Conservation (phyloP, 108 stramenopile genomes). For the Skeletonema grethae region DNA sequence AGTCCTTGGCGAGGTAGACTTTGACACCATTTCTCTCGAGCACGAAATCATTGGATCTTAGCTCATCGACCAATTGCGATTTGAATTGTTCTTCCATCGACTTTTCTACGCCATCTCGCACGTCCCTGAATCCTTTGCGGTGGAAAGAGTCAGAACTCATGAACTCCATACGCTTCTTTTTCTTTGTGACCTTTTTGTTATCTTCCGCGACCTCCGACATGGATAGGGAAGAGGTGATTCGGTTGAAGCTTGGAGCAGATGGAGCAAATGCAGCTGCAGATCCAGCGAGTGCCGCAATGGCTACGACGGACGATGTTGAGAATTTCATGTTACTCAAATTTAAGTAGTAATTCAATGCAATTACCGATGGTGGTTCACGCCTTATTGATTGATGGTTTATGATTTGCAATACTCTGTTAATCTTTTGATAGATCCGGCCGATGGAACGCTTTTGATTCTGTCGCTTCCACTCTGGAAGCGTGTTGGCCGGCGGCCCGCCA, state of each 20-base stretch:
- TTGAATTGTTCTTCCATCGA: slow-evolving; percentile 80
- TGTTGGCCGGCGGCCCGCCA: not conserved
- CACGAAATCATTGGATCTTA: slow-evolving; percentile 70
- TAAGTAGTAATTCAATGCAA: not conserved
- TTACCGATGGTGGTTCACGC: not conserved
- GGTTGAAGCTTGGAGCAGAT: not conserved
- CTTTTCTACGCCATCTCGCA: slow-evolving; percentile 72
- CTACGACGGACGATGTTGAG: slow-evolving; percentile 38
- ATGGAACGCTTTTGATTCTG: not conserved
- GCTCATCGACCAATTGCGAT: slow-evolving; percentile 68
- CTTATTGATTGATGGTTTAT: too few relatives aligned
- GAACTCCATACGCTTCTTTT: slow-evolving; percentile 71
- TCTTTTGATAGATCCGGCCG: not conserved
- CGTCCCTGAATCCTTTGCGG: slow-evolving; percentile 89
- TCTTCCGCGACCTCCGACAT: slow-evolving; percentile 39
- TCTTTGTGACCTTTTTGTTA: slow-evolving; percentile 50
- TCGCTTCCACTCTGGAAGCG: not conserved
- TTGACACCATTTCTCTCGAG: slow-evolving; percentile 79
- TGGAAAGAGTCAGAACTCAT: slow-evolving; percentile 82
- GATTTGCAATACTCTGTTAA: not conserved
- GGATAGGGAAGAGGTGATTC: slow-evolving; percentile 9
- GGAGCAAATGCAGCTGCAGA: slow-evolving; percentile 45
- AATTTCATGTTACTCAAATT: slow-evolving; percentile 53
- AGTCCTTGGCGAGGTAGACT: slow-evolving; percentile 82
- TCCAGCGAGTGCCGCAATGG: slow-evolving; percentile 26